phyloP scores from a whole-genome alignment of 225 moss, liverwort and hornwort species.

The Rhytidiadelphus loreus region DNA sequence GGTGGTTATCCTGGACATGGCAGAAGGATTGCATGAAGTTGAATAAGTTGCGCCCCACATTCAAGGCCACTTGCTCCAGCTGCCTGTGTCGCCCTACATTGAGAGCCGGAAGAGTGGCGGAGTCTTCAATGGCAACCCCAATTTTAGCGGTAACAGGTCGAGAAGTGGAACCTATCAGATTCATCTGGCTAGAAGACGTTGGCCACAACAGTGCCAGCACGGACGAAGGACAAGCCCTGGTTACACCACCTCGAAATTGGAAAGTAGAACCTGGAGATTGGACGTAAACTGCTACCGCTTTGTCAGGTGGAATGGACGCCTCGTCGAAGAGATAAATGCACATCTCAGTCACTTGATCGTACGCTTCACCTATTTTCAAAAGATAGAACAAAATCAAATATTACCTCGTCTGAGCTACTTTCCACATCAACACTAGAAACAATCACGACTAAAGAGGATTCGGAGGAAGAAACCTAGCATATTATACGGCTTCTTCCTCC shows the following conservation, averaged over 20 bases:
- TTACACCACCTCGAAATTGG: conserved; percentile 68
- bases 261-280: conserved; percentile 63
- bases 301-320: conserved; percentile 54
- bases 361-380: conserved; percentile 47
- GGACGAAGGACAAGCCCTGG: conserved; percentile 56
- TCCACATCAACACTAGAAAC: background rate
- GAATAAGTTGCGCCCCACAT: conserved; percentile 54
- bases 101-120: conserved; percentile 37
- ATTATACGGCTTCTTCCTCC: too few relatives aligned
- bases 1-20: conserved; percentile 40
- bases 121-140: conserved; percentile 66
- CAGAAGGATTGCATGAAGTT: conserved; percentile 60
- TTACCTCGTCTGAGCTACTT: background rate
- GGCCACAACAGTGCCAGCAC: conserved; percentile 64
- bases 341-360: conserved; percentile 58
- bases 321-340: conserved; percentile 58
- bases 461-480: background rate
- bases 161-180: conserved; percentile 21
- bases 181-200: conserved; percentile 31
- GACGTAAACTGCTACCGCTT: conserved; percentile 61
- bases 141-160: conserved; percentile 45
- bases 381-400: background rate
- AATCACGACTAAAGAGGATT: background rate
- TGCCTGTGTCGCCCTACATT: conserved; percentile 53
- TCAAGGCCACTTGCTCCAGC: conserved; percentile 57